These are phyloP conservation scores for Colletotrichum scovillei DNA, from an alignment of 2,329 filamentous ascomycete species.

Conservation along the genomic window DNA sequence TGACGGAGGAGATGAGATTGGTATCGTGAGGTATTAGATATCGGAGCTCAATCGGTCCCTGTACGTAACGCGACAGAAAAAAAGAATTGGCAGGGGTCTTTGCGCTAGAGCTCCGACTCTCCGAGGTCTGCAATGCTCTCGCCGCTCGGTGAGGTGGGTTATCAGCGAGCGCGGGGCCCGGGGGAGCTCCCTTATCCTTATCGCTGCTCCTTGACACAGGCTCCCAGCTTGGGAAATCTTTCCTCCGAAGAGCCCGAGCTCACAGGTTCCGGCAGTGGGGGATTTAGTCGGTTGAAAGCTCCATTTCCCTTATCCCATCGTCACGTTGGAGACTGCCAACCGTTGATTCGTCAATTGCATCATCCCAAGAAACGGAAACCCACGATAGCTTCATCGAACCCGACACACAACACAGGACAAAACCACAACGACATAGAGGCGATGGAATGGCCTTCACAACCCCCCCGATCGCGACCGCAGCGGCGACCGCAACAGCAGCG, in stretches of 20 bases:
- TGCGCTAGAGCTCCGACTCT: neutral
- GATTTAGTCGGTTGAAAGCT: neutral
- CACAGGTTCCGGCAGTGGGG: neutral
- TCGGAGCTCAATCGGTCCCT: constrained; percentile 30
- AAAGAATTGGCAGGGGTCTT: constrained; percentile 10
- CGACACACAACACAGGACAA: no score
- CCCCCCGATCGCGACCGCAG: constrained; percentile 12
- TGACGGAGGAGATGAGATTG: neutral
- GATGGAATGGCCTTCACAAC: constrained; percentile 31
- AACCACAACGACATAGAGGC: neutral
- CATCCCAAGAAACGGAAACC: neutral
- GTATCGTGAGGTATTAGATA: constrained; percentile 15
- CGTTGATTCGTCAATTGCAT: constrained; percentile 18
- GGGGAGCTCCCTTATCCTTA: neutral
- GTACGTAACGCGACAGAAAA: neutral
- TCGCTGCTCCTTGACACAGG: no score
- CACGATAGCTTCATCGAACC: no score
- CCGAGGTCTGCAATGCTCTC: neutral
- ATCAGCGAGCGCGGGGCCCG: neutral
- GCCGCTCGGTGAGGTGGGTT: neutral
- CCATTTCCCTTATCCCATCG: neutral
- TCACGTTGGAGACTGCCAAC: neutral
- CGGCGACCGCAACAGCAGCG: constrained; percentile 6
- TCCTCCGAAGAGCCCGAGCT: constrained; percentile 20
- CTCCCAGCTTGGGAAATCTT: constrained; percentile 17